phyloP scores from a whole-genome alignment of 345 rosid genomes.

The Erodium maritimum region DNA sequence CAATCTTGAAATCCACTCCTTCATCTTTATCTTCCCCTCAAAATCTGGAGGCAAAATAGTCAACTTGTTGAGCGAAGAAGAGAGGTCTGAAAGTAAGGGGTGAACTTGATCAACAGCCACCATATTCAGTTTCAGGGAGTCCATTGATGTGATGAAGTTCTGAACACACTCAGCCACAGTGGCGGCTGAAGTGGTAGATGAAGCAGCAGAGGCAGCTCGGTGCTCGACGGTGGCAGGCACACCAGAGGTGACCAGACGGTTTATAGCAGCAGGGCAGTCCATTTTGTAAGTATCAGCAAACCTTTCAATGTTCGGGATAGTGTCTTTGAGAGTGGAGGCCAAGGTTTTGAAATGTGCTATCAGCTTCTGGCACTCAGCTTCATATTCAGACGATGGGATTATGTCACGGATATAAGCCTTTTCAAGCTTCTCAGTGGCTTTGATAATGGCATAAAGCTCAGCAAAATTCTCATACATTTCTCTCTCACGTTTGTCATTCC shows the following conservation, averaged over 20 bases:
- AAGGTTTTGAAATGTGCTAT: slow-evolving; percentile 88
- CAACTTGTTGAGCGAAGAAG: slow-evolving; percentile 64
- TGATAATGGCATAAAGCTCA: slow-evolving; percentile 87
- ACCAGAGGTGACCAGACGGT: slow-evolving; percentile 75
- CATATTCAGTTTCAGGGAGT: slow-evolving; percentile 85
- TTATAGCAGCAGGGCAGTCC: slow-evolving; percentile 89
- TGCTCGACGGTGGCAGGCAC: slow-evolving; percentile 96
- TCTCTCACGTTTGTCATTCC: slow-evolving; percentile 94
- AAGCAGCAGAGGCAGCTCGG: slow-evolving; percentile 49
- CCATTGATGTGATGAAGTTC: slow-evolving; percentile 93
- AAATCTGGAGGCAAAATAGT: slow-evolving; percentile 72
- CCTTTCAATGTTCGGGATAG: slow-evolving; percentile 67
- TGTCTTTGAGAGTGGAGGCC: slow-evolving; percentile 63
- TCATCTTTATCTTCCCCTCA: slow-evolving; percentile 92
- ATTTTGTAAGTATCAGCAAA: slow-evolving; percentile 89
- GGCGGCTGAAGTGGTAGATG: slow-evolving; percentile 68
- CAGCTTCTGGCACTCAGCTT: slow-evolving; percentile 78
- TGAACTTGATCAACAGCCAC: slow-evolving; percentile 91
- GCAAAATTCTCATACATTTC: slow-evolving; percentile 96
- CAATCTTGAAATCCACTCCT: slow-evolving; percentile 80
- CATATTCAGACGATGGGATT: slow-evolving; percentile 62
- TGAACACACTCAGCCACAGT: slow-evolving; percentile 90
- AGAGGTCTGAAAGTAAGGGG: slow-evolving; percentile 74
- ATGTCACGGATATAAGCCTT: slow-evolving; percentile 83
- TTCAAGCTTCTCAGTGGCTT: slow-evolving; percentile 94